These are phyloP conservation scores for Epichloe festucae DNA, from an alignment of 2,329 filamentous ascomycete species.

Conservation along the genomic window DNA sequence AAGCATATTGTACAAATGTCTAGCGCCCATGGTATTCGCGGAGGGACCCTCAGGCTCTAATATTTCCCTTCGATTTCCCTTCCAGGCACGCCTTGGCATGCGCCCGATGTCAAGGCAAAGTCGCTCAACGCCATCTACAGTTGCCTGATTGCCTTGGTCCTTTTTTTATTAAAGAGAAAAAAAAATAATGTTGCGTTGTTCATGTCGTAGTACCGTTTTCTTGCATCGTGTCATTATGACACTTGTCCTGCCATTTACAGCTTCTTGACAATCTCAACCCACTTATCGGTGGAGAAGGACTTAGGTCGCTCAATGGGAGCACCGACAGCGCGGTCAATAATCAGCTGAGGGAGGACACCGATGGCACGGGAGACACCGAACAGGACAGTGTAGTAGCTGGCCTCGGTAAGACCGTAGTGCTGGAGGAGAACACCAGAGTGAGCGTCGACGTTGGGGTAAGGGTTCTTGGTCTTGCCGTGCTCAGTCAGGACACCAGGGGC, in stretches of 20 bases:
- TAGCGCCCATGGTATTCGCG: constrained; percentile 11
- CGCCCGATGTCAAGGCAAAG: background rate
- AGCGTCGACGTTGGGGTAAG: constrained; percentile 95
- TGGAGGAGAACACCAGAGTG: constrained; percentile 98
- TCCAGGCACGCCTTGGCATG: background rate
- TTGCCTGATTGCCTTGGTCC: background rate
- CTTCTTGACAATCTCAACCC: constrained; percentile 85
- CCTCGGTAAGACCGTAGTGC: constrained; percentile 98
- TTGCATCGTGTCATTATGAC: background rate
- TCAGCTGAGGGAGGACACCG: constrained; percentile 96
- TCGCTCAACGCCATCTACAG: background rate
- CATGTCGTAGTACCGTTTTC: background rate
- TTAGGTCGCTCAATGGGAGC: constrained; percentile 97
- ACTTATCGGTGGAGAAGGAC: constrained; percentile 96
- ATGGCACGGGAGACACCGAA: constrained; percentile 98
- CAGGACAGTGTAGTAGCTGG: constrained; percentile 99
- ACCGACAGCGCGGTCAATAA: constrained; percentile 96
- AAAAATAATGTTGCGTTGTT: constrained; percentile 1
- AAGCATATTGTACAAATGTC: constrained; percentile 13
- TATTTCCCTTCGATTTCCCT: background rate
- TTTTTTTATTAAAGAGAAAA: background rate
- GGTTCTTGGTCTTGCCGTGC: constrained; percentile 99
- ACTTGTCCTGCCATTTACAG: constrained; percentile 45
- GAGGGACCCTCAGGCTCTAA: constrained; percentile 9
- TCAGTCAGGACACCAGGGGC: constrained; percentile 93